Conservation (phyloP, 441 rosid genomes). For the Populus hybrid region DNA sequence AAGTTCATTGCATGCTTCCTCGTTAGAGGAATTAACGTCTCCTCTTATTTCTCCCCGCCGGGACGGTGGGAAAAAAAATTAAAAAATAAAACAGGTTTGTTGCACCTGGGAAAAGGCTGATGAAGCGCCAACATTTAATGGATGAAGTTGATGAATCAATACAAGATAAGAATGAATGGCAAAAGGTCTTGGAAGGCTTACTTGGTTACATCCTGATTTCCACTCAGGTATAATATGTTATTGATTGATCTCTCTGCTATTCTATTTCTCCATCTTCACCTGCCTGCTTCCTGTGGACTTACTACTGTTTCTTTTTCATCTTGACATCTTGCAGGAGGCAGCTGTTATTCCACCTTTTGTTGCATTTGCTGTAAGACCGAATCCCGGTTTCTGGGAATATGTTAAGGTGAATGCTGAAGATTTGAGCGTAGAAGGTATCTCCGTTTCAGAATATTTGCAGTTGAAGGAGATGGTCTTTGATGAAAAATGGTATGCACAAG, state of each 20-base stretch:
- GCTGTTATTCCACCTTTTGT: conserved; percentile 75
- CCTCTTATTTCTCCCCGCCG: neutral
- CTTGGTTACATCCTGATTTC: conserved; percentile 71
- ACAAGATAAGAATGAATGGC: conserved; percentile 55
- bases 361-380: conserved; percentile 78
- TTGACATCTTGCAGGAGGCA: conserved; percentile 63
- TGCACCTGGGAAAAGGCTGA: conserved; percentile 57
- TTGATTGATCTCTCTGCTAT: neutral
- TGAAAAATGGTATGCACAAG: conserved; percentile 53
- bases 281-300: neutral
- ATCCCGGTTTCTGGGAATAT: conserved; percentile 89
- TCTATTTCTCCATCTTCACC: neutral
- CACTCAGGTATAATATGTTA: conserved; percentile 46
- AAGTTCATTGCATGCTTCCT: neutral
- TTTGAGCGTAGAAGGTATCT: conserved; percentile 55
- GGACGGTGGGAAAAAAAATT: neutral
- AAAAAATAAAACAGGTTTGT: conserved; percentile 39
- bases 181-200: conserved; percentile 59
- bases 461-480: conserved; percentile 77
- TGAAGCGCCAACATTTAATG: conserved; percentile 63
- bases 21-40: neutral
- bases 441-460: conserved; percentile 57
- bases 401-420: conserved; percentile 68
- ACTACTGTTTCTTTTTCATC: neutral
- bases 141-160: conserved; percentile 60